Evolutionary conservation across 2,329 filamentous ascomycete genomes (phyloP).

Genomic region (Pleoardoris graminearum): DNA sequence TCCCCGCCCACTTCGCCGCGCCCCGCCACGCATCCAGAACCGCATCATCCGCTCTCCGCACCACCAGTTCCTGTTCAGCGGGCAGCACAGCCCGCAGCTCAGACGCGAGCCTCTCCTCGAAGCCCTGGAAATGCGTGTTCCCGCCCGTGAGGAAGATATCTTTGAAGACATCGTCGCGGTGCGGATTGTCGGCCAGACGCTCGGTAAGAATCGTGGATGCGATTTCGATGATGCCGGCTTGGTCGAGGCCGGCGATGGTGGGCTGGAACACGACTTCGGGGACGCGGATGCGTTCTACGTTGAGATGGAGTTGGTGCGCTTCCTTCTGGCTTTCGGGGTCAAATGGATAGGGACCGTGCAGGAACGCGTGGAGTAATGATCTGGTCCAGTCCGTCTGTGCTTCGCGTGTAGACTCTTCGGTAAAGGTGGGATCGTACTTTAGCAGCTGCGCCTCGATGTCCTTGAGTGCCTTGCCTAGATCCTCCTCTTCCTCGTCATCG

Average conservation of each 20-base stretch:
- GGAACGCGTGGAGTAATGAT: constrained; percentile 84
- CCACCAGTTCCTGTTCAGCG: constrained; percentile 63
- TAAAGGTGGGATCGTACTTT: constrained; percentile 83
- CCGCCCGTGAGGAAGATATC: constrained; percentile 97
- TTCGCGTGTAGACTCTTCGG: constrained; percentile 87
- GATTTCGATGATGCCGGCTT: constrained; percentile 91
- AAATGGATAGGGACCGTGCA: constrained; percentile 84
- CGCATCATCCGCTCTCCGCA: constrained; percentile 75
- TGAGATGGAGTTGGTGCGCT: constrained; percentile 87
- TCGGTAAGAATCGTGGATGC: constrained; percentile 86
- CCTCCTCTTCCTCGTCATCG: constrained; percentile 91
- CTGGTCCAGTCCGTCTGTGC: constrained; percentile 96
- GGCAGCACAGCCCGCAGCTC: constrained; percentile 72
- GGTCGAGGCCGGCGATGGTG: constrained; percentile 86
- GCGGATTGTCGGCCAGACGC: constrained; percentile 63
- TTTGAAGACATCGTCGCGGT: constrained; percentile 71
- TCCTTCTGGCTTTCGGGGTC: constrained; percentile 78
- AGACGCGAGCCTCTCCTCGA: constrained; percentile 76
- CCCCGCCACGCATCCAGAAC: constrained; percentile 91
- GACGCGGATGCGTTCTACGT: constrained; percentile 92
- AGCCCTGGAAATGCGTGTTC: constrained; percentile 81
- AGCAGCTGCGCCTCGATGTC: constrained; percentile 82
- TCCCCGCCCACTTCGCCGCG: constrained; percentile 79
- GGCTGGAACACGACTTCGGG: constrained; percentile 94
- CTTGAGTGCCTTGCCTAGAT: constrained; percentile 73